Evolutionary conservation across 2,329 filamentous ascomycete species (phyloP).

Genomic region (Dactylellina leptospora): DNA sequence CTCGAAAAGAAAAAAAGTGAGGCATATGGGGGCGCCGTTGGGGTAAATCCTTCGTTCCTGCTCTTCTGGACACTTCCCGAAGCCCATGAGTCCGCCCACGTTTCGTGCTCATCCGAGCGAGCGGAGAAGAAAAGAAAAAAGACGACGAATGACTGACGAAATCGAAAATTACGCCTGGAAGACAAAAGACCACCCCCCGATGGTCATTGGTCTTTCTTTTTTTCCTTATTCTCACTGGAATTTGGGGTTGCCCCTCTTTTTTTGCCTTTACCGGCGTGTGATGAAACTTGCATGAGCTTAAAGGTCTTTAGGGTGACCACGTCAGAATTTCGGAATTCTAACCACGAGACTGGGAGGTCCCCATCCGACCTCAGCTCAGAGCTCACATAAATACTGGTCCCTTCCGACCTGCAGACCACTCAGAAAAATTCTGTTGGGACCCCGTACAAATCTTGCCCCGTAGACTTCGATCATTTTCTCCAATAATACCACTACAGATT

Average conservation of each 20-base stretch:
- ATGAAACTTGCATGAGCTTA: constrained; percentile 46
- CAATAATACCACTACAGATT: neutral
- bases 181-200: constrained; percentile 7
- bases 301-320: constrained; percentile 50
- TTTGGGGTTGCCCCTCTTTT: constrained; percentile 33
- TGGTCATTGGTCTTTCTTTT: constrained; percentile 34
- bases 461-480: neutral
- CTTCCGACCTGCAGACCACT: constrained; percentile 6
- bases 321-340: constrained; percentile 52
- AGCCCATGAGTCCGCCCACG: constrained; percentile 1
- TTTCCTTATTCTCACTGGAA: neutral
- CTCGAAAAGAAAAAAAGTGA: neutral
- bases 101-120: neutral
- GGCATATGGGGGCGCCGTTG: constrained; percentile 1
- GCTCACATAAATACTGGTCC: constrained; percentile 28
- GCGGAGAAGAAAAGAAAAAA: constrained; percentile 1
- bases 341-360: constrained; percentile 41
- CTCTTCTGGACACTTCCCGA: constrained; percentile 26
- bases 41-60: constrained; percentile 1
- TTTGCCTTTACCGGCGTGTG: constrained; percentile 31
- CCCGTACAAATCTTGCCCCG: neutral
- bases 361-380: constrained; percentile 2
- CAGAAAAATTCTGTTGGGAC: constrained; percentile 29
- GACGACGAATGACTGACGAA: constrained; percentile 28
- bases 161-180: constrained; percentile 17